A percentile compares a stretch with the other conserved stretches of the same genome.
These are phyloP conservation scores for Penicillium frequentans DNA, from an alignment of 2,329 filamentous ascomycete species.

Conservation along the genomic window DNA sequence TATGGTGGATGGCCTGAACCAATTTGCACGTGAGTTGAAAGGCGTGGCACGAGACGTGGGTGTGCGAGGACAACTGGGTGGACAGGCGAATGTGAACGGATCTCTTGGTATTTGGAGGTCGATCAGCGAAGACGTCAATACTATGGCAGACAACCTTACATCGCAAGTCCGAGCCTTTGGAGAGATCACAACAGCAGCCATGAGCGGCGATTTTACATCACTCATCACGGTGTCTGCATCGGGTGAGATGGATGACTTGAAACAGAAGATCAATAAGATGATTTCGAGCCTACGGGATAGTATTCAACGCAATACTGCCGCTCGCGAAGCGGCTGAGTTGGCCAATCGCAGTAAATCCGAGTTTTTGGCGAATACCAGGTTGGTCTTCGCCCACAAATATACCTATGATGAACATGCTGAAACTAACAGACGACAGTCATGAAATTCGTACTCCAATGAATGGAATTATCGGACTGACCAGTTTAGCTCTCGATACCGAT, in stretches of 20 bases:
- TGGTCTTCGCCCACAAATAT: background rate
- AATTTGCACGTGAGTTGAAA: slow-evolving; percentile 92
- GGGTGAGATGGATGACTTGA: slow-evolving; percentile 95
- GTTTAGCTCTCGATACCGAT: slow-evolving; percentile 87
- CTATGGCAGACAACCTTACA: slow-evolving; percentile 80
- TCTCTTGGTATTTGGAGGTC: slow-evolving; percentile 94
- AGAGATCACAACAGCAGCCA: slow-evolving; percentile 91
- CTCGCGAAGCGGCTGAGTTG: slow-evolving; percentile 86
- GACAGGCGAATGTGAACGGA: slow-evolving; percentile 88
- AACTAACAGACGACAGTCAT: slow-evolving; percentile 53
- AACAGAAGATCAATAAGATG: slow-evolving; percentile 98
- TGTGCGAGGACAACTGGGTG: slow-evolving; percentile 94
- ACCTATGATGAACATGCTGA: background rate
- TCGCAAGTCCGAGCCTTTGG: slow-evolving; percentile 94
- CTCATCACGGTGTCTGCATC: slow-evolving; percentile 92
- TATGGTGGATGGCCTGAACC: slow-evolving; percentile 90
- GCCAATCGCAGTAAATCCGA: slow-evolving; percentile 97
- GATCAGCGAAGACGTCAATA: slow-evolving; percentile 92
- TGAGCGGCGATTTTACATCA: slow-evolving; percentile 92
- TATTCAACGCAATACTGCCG: slow-evolving; percentile 91
- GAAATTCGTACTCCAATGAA: slow-evolving; percentile 96
- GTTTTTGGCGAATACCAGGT: slow-evolving; percentile 89
- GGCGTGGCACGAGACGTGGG: slow-evolving; percentile 90
- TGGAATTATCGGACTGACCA: slow-evolving; percentile 94
- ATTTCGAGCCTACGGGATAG: slow-evolving; percentile 88